Percentiles rank a stretch among this genome's conserved stretches.
Conservation (phyloP, 257 asterid species). For the Eustoma russellianum region DNA sequence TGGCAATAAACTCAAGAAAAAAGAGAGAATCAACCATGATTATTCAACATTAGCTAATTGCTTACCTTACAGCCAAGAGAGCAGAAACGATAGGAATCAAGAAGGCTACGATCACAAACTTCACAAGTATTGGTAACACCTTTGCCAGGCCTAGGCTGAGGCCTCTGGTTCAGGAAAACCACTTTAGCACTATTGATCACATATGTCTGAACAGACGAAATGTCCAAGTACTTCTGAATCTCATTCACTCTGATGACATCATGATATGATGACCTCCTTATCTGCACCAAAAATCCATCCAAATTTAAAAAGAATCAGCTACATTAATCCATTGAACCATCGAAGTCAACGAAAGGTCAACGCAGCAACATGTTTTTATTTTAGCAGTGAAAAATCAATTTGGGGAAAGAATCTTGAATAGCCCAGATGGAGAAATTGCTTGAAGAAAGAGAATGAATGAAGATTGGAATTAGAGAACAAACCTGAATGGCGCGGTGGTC, state of each 20-base stretch:
- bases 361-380: neutral
- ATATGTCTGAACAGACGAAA: constrained; percentile 65
- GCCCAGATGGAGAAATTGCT: constrained; percentile 11
- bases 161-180: constrained; percentile 72
- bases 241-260: constrained; percentile 77
- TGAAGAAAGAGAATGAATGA: neutral
- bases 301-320: too few species aligned
- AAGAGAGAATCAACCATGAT: too few species aligned
- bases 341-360: constrained; percentile 20
- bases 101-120: constrained; percentile 76
- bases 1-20: too few species aligned
- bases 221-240: constrained; percentile 68
- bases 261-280: constrained; percentile 86
- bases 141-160: constrained; percentile 87
- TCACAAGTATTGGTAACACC: constrained; percentile 79
- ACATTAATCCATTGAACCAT: too few species aligned
- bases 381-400: neutral
- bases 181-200: constrained; percentile 82
- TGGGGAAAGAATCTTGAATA: constrained; percentile 14
- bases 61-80: constrained; percentile 88
- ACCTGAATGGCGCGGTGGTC: constrained; percentile 78
- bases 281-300: constrained; percentile 22
- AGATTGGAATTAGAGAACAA: neutral
- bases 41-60: neutral
- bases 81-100: constrained; percentile 73